A percentile compares a stretch with the other conserved stretches of the same genome.
Conservation (phyloP, 164 flowering plant genomes). For the Sextonia rubra region DNA sequence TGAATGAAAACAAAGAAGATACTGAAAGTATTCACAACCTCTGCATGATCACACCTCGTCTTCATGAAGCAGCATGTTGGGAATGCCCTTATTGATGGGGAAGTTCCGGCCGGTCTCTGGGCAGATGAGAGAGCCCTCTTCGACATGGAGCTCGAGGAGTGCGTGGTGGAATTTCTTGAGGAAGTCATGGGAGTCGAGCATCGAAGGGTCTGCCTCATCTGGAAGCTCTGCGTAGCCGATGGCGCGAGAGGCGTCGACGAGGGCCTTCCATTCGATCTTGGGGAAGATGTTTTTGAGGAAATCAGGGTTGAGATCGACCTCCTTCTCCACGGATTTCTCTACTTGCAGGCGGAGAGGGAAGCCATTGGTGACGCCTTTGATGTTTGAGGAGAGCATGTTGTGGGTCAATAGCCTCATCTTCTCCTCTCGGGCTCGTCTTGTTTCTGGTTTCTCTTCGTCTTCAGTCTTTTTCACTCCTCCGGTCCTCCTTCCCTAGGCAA, state of each 20-base stretch:
- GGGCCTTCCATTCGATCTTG: conserved; percentile 76
- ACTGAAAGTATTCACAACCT: not conserved
- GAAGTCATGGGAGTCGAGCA: conserved; percentile 67
- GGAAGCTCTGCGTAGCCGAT: conserved; percentile 77
- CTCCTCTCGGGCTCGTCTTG: not conserved
- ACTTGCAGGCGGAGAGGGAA: conserved; percentile 68
- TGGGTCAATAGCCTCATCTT: conserved; percentile 86
- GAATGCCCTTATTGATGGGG: conserved; percentile 81
- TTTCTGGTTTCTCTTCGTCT: no score
- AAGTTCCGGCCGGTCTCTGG: conserved; percentile 79
- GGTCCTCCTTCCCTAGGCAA: no score
- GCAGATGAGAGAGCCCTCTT: conserved; percentile 78
- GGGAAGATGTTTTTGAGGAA: conserved; percentile 68
- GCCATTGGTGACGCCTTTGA: conserved; percentile 78
- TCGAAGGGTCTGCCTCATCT: conserved; percentile 47
- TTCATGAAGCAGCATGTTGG: conserved; percentile 94
- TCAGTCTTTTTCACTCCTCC: no score
- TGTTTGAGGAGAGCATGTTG: conserved; percentile 86
- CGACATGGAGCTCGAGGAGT: conserved; percentile 63
- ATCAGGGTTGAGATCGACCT: conserved; percentile 65
- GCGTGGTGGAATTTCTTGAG: conserved; percentile 75
- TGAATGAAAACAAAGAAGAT: not conserved
- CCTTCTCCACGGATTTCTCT: conserved; percentile 43
- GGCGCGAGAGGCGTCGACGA: conserved; percentile 49
- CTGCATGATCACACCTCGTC: conserved; percentile 55